Percentiles rank a stretch among this genome's conserved stretches.
phyloP scores from a whole-genome alignment of 306 rosid species.

The Prosopis cineraria region DNA sequence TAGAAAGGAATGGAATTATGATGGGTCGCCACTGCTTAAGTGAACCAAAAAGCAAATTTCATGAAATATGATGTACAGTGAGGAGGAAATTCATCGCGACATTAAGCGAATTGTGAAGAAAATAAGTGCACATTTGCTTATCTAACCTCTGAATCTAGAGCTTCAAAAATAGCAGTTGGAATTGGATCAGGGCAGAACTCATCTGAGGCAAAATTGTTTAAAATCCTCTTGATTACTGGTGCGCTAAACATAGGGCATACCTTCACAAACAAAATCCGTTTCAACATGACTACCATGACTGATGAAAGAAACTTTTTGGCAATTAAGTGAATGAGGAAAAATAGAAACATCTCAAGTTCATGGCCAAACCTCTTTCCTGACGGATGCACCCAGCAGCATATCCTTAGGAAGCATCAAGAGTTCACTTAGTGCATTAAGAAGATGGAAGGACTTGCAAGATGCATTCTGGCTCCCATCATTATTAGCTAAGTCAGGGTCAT shows the following conservation, averaged over 20 bases:
- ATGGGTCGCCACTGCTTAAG: background rate
- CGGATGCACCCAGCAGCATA: constrained; percentile 58
- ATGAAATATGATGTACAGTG: background rate
- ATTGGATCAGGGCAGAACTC: constrained; percentile 83
- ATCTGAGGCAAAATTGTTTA: constrained; percentile 61
- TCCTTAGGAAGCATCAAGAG: constrained; percentile 95
- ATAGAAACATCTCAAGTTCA: constrained; percentile 1
- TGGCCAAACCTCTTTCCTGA: constrained; percentile 71
- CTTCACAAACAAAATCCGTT: constrained; percentile 44
- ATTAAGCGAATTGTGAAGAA: background rate
- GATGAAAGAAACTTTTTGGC: background rate
- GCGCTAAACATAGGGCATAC: constrained; percentile 76
- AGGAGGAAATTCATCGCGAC: background rate
- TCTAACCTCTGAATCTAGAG: constrained; percentile 65
- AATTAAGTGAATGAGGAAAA: constrained; percentile 8
- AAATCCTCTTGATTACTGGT: constrained; percentile 63
- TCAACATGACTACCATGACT: constrained; percentile 21
- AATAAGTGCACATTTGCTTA: background rate
- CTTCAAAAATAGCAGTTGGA: constrained; percentile 60
- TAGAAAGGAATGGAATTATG: background rate
- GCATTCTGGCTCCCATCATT: constrained; percentile 46
- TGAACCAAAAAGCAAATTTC: background rate
- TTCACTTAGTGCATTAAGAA: constrained; percentile 83
- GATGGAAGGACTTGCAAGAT: constrained; percentile 68
- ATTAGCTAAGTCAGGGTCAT: constrained; percentile 22